A percentile compares a stretch with the other conserved stretches of the same genome.
phyloP scores from a whole-genome alignment of 257 asterid genomes.

The Ocimum tenuiflorum region DNA sequence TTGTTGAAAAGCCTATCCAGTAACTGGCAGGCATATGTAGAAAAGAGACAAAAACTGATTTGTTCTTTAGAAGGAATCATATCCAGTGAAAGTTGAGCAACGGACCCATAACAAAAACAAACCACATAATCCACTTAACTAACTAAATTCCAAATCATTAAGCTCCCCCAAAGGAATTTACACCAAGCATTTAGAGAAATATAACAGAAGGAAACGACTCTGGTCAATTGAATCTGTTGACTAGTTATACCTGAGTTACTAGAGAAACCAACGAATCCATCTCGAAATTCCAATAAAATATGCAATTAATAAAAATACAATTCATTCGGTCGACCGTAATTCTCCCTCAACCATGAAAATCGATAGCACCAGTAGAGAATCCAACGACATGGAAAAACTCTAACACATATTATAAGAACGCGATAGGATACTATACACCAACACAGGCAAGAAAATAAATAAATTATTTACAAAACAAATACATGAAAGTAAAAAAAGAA shows the following conservation, averaged over 20 bases:
- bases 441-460: not conserved
- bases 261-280: not conserved
- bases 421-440: not conserved
- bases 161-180: not conserved
- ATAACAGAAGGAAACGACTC: not conserved
- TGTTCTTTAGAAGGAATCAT: not conserved
- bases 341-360: not conserved
- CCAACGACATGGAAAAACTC: constrained; percentile 6
- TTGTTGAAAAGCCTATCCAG: not conserved
- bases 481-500: not conserved
- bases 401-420: constrained; percentile 4
- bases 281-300: not conserved
- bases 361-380: constrained; percentile 19
- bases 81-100: constrained; percentile 7
- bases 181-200: not conserved
- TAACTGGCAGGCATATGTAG: constrained; percentile 6
- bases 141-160: not conserved
- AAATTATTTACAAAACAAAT: not conserved
- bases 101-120: constrained; percentile 8
- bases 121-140: not conserved
- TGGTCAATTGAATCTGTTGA: not conserved
- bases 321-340: constrained; percentile 3
- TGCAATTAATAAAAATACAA: not conserved
- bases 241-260: constrained; percentile 3
- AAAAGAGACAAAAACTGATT: constrained; percentile 3